Percentiles rank a stretch among this genome's conserved stretches.
Evolutionary conservation across 768 basidiomycete genomes (phyloP).

Genomic region (Lentinula boryana): DNA sequence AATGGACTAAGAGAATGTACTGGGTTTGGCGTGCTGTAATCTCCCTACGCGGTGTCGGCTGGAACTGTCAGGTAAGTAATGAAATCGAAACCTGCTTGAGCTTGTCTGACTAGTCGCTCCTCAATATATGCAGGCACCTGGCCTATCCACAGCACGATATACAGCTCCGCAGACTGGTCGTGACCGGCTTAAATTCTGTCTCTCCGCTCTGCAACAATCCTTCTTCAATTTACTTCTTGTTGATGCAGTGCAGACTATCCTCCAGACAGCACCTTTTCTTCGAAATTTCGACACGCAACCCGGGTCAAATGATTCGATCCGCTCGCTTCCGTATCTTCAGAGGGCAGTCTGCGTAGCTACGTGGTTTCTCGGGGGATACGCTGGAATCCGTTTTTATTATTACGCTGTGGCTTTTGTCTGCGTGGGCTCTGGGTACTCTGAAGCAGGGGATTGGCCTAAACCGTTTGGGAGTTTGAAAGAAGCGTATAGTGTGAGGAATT

Average conservation of each 20-base stretch:
- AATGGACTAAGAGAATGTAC: not conserved
- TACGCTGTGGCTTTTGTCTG: not conserved
- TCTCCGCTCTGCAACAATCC: not conserved
- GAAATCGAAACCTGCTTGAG: not conserved
- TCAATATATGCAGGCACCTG: not conserved
- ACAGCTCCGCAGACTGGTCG: no score
- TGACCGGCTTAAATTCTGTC: not conserved
- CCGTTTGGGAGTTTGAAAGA: constrained; percentile 19
- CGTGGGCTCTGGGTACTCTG: not conserved
- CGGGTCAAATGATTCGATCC: not conserved
- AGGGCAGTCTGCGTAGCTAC: not conserved
- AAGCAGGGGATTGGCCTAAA: constrained; percentile 22
- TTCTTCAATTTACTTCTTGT: not conserved
- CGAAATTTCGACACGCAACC: not conserved
- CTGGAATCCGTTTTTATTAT: not conserved
- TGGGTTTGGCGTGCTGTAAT: not conserved
- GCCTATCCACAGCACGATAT: not conserved
- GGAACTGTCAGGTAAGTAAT: not conserved
- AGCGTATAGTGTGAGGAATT: constrained; percentile 23
- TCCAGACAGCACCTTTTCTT: not conserved
- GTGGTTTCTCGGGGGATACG: not conserved
- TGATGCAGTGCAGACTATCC: not conserved
- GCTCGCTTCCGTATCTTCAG: not conserved
- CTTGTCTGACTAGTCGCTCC: not conserved
- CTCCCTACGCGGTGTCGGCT: not conserved